A percentile compares a stretch with the other conserved stretches of the same genome.
Conservation (phyloP, 345 rosid genomes). For the Citrus mangshanensis region DNA sequence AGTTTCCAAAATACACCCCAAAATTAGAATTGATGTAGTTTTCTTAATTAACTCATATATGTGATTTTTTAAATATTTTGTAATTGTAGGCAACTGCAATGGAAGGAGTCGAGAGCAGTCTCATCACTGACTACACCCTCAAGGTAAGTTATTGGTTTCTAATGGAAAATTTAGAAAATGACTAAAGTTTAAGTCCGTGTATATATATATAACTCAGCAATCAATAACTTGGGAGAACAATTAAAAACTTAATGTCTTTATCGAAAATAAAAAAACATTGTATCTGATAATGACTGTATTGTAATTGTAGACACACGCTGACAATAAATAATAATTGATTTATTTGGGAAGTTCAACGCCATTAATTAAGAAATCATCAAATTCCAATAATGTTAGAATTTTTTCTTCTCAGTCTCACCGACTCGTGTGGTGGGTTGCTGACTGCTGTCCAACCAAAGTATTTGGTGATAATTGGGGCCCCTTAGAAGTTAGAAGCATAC, state of each 20-base stretch:
- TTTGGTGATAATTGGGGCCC: constrained; percentile 5
- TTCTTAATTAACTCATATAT: neutral
- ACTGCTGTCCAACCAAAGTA: constrained; percentile 6
- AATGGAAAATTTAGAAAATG: no score
- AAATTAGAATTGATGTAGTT: neutral
- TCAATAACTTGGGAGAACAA: no score
- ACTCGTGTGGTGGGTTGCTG: neutral
- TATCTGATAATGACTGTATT: no score
- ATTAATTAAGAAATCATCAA: neutral
- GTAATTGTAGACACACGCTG: neutral
- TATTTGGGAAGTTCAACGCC: no score
- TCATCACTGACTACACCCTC: constrained; percentile 85
- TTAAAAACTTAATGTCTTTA: no score
- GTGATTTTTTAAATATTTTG: neutral
- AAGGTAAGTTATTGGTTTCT: constrained; percentile 41
- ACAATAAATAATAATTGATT: neutral
- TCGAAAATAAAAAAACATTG: no score
- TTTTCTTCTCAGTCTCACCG: no score
- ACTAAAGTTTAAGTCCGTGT: no score
- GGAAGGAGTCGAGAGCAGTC: constrained; percentile 68
- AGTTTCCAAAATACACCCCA: neutral
- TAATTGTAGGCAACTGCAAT: constrained; percentile 66
- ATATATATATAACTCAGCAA: no score
- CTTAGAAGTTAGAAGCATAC: neutral
- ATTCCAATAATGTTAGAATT: no score